phyloP scores from a whole-genome alignment of 768 basidiomycete genomes.

The Pulveroboletus ravenelii region DNA sequence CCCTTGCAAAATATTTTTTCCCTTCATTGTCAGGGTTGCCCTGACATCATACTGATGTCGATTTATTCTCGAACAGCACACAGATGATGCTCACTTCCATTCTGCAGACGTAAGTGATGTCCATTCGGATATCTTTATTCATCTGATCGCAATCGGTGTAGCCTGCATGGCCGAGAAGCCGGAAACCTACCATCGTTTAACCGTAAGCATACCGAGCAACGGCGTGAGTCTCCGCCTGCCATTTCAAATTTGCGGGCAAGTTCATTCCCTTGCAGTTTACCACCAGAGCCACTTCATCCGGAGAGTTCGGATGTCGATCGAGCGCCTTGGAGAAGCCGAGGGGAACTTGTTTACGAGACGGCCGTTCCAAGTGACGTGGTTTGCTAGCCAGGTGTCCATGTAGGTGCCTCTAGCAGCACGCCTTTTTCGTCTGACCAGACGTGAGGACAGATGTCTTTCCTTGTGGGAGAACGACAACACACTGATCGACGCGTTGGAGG shows the following conservation, averaged over 20 bases:
- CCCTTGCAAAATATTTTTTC: background rate
- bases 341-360: constrained; percentile 59
- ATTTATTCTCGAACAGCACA: constrained; percentile 39
- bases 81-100: constrained; percentile 62
- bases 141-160: constrained; percentile 26
- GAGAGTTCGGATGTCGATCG: constrained; percentile 51
- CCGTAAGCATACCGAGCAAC: constrained; percentile 69
- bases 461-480: constrained; percentile 62
- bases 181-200: constrained; percentile 54
- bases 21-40: constrained; percentile 2
- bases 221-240: constrained; percentile 51
- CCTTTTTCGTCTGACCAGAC: background rate
- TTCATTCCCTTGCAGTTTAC: constrained; percentile 41
- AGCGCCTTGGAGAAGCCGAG: constrained; percentile 45
- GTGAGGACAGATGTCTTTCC: constrained; percentile 47
- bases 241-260: background rate
- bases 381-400: constrained; percentile 62
- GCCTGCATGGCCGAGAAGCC: constrained; percentile 49
- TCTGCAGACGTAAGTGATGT: constrained; percentile 54
- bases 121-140: background rate
- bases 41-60: constrained; percentile 13
- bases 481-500: constrained; percentile 53
- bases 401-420: constrained; percentile 28
- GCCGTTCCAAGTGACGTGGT: constrained; percentile 71
- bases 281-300: constrained; percentile 67